These are phyloP conservation scores for Exutisphaerella laricina DNA, from an alignment of 2,329 filamentous ascomycete genomes.

Conservation along the genomic window DNA sequence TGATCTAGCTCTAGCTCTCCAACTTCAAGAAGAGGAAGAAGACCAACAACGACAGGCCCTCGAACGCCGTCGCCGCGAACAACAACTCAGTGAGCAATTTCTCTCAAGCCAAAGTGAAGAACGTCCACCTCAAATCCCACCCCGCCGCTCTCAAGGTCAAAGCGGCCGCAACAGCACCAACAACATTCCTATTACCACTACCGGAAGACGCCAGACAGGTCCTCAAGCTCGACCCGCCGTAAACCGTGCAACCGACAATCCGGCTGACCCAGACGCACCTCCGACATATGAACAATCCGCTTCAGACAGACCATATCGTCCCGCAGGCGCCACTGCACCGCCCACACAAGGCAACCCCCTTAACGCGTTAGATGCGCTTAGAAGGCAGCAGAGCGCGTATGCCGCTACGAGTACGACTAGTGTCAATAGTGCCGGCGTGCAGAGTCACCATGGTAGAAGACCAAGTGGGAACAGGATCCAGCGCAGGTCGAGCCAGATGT, in stretches of 20 bases:
- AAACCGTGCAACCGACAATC: conserved; percentile 29
- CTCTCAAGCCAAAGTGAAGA: conserved; percentile 58
- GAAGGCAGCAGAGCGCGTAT: conserved; percentile 26
- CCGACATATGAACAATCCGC: conserved; percentile 63
- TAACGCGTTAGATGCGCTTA: conserved; percentile 31
- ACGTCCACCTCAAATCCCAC: conserved; percentile 26
- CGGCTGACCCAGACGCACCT: conserved; percentile 52
- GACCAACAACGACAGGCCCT: conserved; percentile 61
- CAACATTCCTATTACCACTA: conserved; percentile 13
- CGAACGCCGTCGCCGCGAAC: conserved; percentile 57
- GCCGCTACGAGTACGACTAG: conserved; percentile 10
- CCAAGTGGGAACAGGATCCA: conserved; percentile 16
- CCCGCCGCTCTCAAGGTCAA: conserved; percentile 21
- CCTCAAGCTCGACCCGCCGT: conserved; percentile 22
- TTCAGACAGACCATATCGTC: conserved; percentile 48
- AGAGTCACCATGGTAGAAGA: conserved; percentile 10
- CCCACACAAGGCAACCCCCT: conserved; percentile 31
- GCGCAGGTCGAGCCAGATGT: conserved; percentile 19
- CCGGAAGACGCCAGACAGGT: conserved; percentile 8
- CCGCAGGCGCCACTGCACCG: conserved; percentile 28
- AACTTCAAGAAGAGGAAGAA: conserved; percentile 92
- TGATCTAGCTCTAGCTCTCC: conserved; percentile 79
- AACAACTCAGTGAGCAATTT: conserved; percentile 62
- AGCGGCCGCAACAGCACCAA: conserved; percentile 9
- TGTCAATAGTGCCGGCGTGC: conserved; percentile 12